A percentile compares a stretch with the other conserved stretches of the same genome.
phyloP scores from a whole-genome alignment of 768 basidiomycete species.

The Trametes villosa region DNA sequence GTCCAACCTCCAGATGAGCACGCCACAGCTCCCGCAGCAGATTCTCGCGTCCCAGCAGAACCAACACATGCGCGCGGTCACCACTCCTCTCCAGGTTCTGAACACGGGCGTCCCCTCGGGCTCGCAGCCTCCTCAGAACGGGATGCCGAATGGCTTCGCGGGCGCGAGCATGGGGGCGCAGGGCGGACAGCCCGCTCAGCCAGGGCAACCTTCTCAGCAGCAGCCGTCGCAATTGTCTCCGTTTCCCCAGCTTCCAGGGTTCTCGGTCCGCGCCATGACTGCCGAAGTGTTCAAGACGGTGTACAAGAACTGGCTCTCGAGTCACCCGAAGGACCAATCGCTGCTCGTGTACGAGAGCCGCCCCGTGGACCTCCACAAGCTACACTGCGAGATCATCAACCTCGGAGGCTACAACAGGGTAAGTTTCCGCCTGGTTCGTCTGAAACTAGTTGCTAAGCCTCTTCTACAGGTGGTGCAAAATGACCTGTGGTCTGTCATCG shows the following conservation, averaged over 20 bases:
- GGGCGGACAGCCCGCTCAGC: constrained; percentile 5
- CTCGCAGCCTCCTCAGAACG: constrained; percentile 9
- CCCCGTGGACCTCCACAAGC: constrained; percentile 58
- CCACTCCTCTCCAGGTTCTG: constrained; percentile 18
- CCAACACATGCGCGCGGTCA: constrained; percentile 9
- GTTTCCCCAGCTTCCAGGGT: constrained; percentile 29
- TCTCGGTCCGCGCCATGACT: constrained; percentile 46
- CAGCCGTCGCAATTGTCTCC: neutral
- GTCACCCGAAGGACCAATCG: constrained; percentile 43
- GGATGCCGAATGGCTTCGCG: constrained; percentile 7
- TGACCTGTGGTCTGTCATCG: constrained; percentile 69
- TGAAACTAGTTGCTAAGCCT: neutral
- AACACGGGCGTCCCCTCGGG: neutral
- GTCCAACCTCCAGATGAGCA: constrained; percentile 14
- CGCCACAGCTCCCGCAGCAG: constrained; percentile 20
- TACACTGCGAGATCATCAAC: constrained; percentile 63
- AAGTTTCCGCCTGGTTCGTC: constrained; percentile 22
- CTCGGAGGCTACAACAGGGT: constrained; percentile 59
- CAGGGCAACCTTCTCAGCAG: neutral
- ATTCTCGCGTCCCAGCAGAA: constrained; percentile 11
- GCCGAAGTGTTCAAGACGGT: constrained; percentile 55
- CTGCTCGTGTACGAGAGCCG: constrained; percentile 56
- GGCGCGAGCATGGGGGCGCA: neutral
- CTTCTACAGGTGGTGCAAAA: constrained; percentile 24
- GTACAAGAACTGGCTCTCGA: constrained; percentile 49